phyloP scores from a whole-genome alignment of 2,329 filamentous ascomycete genomes.

The Trichoderma breve region DNA sequence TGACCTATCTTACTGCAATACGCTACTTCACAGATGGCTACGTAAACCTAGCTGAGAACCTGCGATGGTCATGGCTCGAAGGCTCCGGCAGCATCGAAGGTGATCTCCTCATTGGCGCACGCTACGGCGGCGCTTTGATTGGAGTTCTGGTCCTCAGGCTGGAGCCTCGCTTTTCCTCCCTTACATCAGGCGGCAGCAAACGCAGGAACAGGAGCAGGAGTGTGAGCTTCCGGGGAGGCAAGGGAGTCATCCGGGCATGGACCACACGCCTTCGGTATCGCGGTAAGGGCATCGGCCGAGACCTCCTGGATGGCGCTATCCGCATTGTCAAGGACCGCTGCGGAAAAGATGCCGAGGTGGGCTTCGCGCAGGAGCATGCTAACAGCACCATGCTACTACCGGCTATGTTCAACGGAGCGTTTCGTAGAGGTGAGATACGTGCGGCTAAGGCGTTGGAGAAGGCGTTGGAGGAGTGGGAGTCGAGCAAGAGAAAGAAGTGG shows the following conservation, averaged over 20 bases:
- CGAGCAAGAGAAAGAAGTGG: constrained; percentile 47
- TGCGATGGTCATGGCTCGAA: constrained; percentile 61
- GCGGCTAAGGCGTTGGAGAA: constrained; percentile 54
- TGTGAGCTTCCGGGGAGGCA: constrained; percentile 53
- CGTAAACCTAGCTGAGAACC: constrained; percentile 57
- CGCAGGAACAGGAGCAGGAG: constrained; percentile 41
- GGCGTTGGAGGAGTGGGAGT: constrained; percentile 50
- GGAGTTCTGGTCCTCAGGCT: constrained; percentile 69
- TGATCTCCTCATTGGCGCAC: constrained; percentile 63
- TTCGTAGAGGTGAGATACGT: constrained; percentile 57
- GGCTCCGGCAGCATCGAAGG: constrained; percentile 42
- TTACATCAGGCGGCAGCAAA: constrained; percentile 28
- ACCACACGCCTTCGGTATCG: constrained; percentile 70
- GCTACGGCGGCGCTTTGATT: constrained; percentile 66
- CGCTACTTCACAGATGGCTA: constrained; percentile 63
- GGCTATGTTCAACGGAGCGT: constrained; percentile 58
- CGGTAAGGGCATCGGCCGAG: constrained; percentile 67
- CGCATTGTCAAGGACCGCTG: constrained; percentile 64
- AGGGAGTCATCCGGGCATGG: constrained; percentile 77
- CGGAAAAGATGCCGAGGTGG: constrained; percentile 64
- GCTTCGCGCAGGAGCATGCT: constrained; percentile 75
- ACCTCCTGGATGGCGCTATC: constrained; percentile 71
- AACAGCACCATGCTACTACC: constrained; percentile 66
- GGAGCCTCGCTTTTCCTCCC: constrained; percentile 41
- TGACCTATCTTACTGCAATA: constrained; percentile 61